Percentiles rank a stretch among this genome's conserved stretches.
Conservation (phyloP, 352 stramenopile species). For the Phytophthora citricola region DNA sequence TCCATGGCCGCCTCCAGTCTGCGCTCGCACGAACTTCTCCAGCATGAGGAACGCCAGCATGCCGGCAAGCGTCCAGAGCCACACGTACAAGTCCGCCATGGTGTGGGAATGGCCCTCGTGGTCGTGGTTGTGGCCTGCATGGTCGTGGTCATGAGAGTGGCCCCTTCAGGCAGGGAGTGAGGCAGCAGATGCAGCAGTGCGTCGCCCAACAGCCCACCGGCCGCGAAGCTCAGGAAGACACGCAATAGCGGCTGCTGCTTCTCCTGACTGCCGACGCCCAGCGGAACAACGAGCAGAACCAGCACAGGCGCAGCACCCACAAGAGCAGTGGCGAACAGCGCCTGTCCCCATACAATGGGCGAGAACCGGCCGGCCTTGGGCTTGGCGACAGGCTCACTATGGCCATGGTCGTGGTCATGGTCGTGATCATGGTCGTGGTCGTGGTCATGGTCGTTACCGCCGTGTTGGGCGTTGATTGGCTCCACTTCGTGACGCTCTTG, state of each 20-base stretch:
- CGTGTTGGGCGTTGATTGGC: conserved; percentile 18
- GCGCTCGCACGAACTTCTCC: conserved; percentile 82
- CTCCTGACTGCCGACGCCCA: conserved; percentile 61
- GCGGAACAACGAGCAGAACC: conserved; percentile 72
- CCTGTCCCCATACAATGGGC: conserved; percentile 59
- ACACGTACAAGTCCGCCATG: conserved; percentile 70
- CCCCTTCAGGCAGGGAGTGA: conserved; percentile 71
- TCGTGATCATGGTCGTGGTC: conserved; percentile 36
- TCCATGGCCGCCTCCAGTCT: conserved; percentile 51
- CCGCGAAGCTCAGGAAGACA: conserved; percentile 90
- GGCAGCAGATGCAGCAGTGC: conserved; percentile 92
- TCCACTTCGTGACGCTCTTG: conserved; percentile 18
- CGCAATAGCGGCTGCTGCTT: conserved; percentile 76
- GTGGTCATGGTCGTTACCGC: conserved; percentile 25
- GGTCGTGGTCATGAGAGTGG: conserved; percentile 40
- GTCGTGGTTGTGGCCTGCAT: conserved; percentile 42
- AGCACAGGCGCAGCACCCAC: conserved; percentile 77
- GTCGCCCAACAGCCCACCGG: conserved; percentile 88
- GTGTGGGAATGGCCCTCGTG: conserved; percentile 67
- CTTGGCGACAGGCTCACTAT: conserved; percentile 24
- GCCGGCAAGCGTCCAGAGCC: conserved; percentile 78
- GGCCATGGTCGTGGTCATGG: conserved; percentile 25
- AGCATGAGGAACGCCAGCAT: conserved; percentile 84
- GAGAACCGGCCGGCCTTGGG: conserved; percentile 46
- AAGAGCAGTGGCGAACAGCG: conserved; percentile 74